Evolutionary conservation across 83 land plant species (phyloP).

Genomic region (Isoetes engelmannii): DNA sequence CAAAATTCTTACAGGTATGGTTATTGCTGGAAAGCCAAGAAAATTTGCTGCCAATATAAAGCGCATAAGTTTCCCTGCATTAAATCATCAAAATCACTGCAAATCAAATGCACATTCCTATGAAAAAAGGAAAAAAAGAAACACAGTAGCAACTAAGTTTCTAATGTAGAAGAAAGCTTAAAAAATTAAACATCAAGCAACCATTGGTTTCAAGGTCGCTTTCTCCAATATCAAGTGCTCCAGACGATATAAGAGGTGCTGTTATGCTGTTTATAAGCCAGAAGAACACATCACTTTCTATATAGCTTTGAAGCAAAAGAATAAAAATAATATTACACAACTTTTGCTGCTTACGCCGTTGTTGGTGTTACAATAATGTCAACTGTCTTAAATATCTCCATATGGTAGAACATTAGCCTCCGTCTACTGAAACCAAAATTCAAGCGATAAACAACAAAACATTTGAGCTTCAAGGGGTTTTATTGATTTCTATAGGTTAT

Average conservation of each 20-base stretch:
- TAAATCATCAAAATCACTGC: background rate
- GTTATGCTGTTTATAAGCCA: constrained; percentile 15
- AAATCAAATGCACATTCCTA: background rate
- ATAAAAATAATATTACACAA: background rate
- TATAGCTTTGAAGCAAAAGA: background rate
- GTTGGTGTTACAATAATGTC: constrained; percentile 91
- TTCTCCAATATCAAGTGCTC: constrained; percentile 21
- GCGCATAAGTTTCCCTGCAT: constrained; percentile 77
- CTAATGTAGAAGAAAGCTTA: background rate
- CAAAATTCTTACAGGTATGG: constrained; percentile 72
- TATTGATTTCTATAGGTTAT: too few relatives aligned
- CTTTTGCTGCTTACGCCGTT: constrained; percentile 51
- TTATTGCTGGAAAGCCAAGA: constrained; percentile 82
- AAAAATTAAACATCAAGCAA: background rate
- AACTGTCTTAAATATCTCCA: constrained; percentile 78
- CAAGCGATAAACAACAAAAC: background rate
- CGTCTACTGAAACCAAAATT: constrained; percentile 34
- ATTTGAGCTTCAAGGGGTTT: too few relatives aligned
- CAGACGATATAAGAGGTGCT: constrained; percentile 31
- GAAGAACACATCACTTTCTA: background rate
- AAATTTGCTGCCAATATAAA: constrained; percentile 62
- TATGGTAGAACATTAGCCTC: constrained; percentile 68
- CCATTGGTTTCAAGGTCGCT: constrained; percentile 21
- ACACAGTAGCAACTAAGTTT: background rate
- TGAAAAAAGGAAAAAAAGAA: background rate